phyloP scores from a whole-genome alignment of 2,329 filamentous ascomycete genomes.

The Boeremia exigua region DNA sequence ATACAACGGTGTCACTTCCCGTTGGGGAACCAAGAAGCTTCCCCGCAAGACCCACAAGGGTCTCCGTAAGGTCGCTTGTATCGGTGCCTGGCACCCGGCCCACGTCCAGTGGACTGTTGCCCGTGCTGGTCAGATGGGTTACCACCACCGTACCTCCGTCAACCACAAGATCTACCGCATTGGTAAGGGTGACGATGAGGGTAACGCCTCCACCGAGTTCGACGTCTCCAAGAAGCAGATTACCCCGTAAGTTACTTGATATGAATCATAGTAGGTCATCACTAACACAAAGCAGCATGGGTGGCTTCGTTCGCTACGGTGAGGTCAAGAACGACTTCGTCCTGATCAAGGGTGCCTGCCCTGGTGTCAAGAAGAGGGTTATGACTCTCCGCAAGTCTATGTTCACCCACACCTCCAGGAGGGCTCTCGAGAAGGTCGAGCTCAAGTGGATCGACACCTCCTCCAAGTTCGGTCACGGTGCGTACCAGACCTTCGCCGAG shows the following conservation, averaged over 20 bases:
- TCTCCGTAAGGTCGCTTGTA: conserved; percentile 99
- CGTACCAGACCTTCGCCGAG: conserved; percentile 97
- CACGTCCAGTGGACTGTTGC: conserved; percentile 99
- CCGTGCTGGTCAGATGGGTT: conserved; percentile 99
- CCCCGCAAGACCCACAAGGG: conserved; percentile 99
- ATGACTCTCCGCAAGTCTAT: conserved; percentile 99
- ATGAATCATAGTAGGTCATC: neutral
- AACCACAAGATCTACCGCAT: conserved; percentile 99
- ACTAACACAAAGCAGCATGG: conserved; percentile 71
- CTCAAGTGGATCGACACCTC: conserved; percentile 99
- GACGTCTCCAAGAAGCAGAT: conserved; percentile 99
- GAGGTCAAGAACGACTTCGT: conserved; percentile 99
- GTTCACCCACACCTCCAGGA: conserved; percentile 94
- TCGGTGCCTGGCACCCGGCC: conserved; percentile 99
- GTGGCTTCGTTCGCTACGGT: conserved; percentile 99
- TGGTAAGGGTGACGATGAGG: conserved; percentile 88
- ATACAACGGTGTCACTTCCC: conserved; percentile 93
- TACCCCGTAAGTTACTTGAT: conserved; percentile 81
- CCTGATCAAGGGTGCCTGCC: conserved; percentile 96
- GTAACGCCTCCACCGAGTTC: conserved; percentile 91
- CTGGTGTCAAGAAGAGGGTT: conserved; percentile 99
- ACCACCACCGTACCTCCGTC: conserved; percentile 99
- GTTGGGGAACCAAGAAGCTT: conserved; percentile 99
- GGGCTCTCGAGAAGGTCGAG: conserved; percentile 97
- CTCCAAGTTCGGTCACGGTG: conserved; percentile 99